Conservation (phyloP, 345 rosid species). For the Salix caprea region DNA sequence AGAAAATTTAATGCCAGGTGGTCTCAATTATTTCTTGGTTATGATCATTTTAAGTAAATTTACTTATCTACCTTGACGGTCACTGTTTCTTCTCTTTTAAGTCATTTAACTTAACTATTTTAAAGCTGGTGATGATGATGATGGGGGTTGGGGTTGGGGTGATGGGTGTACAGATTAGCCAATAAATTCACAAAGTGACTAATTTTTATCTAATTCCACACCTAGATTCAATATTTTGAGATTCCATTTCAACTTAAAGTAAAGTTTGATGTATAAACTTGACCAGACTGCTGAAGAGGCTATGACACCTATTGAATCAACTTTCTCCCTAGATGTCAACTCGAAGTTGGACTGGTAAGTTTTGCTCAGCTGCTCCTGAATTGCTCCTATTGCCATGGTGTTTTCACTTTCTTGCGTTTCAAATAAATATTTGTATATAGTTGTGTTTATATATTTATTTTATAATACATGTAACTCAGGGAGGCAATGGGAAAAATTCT, state of each 20-base stretch:
- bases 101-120: not conserved
- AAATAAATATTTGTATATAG: not conserved
- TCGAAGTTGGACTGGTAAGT: conserved; percentile 94
- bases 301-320: conserved; percentile 98
- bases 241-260: not conserved
- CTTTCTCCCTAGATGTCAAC: conserved; percentile 92
- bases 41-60: not conserved
- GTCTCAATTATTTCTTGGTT: not conserved
- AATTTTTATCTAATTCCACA: not conserved
- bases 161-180: not conserved
- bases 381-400: not conserved
- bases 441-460: conserved; percentile 1
- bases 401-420: not conserved
- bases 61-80: not conserved
- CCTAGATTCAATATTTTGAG: not conserved
- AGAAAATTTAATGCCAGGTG: not conserved
- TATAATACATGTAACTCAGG: conserved; percentile 40
- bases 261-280: conserved; percentile 10
- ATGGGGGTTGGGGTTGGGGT: not conserved
- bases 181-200: not conserved
- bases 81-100: not conserved
- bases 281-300: conserved; percentile 97
- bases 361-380: conserved; percentile 7
- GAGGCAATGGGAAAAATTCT: conserved; percentile 88
- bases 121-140: too few relatives aligned